Evolutionary conservation across 371 early-diverging fungal genomes (phyloP).

Genomic region (Syncephalis plumigaleata): DNA sequence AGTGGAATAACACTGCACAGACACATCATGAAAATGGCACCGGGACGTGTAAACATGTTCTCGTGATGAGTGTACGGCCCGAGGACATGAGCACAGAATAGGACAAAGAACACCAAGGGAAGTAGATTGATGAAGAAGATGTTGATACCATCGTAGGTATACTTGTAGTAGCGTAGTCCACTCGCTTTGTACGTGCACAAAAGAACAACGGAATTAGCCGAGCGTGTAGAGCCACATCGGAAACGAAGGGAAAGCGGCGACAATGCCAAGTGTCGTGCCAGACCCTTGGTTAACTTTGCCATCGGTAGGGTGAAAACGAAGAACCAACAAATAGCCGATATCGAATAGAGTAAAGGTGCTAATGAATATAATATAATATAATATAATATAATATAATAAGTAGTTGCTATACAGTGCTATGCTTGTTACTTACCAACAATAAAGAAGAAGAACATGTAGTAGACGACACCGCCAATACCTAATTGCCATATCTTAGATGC

Average conservation of each 20-base stretch:
- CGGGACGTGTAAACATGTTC: slow-evolving; percentile 31
- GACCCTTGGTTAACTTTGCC: slow-evolving; percentile 71
- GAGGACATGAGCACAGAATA: slow-evolving; percentile 65
- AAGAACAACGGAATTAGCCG: slow-evolving; percentile 32
- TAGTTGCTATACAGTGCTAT: too few species aligned
- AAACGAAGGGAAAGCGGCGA: slow-evolving; percentile 68
- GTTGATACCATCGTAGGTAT: slow-evolving; percentile 91
- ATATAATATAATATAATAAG: background rate
- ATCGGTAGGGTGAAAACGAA: slow-evolving; percentile 80
- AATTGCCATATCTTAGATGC: slow-evolving; percentile 9
- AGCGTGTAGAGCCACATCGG: slow-evolving; percentile 28
- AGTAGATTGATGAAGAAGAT: slow-evolving; percentile 88
- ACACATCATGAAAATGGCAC: slow-evolving; percentile 57
- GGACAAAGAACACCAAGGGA: slow-evolving; percentile 55
- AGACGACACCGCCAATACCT: slow-evolving; percentile 42
- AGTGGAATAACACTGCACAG: slow-evolving; percentile 81
- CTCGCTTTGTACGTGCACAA: slow-evolving; percentile 64
- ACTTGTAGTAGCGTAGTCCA: slow-evolving; percentile 75
- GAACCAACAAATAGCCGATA: slow-evolving; percentile 67
- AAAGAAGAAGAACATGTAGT: slow-evolving; percentile 26
- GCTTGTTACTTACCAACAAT: slow-evolving; percentile 25
- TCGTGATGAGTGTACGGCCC: slow-evolving; percentile 23
- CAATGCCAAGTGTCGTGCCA: slow-evolving; percentile 47
- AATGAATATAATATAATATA: slow-evolving; percentile 8
- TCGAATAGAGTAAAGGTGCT: slow-evolving; percentile 59